Evolutionary conservation across 2,329 filamentous ascomycete genomes (phyloP), one percentile per base, ranked within the genome.

Genomic region (Rutstroemia sp.): DNA sequence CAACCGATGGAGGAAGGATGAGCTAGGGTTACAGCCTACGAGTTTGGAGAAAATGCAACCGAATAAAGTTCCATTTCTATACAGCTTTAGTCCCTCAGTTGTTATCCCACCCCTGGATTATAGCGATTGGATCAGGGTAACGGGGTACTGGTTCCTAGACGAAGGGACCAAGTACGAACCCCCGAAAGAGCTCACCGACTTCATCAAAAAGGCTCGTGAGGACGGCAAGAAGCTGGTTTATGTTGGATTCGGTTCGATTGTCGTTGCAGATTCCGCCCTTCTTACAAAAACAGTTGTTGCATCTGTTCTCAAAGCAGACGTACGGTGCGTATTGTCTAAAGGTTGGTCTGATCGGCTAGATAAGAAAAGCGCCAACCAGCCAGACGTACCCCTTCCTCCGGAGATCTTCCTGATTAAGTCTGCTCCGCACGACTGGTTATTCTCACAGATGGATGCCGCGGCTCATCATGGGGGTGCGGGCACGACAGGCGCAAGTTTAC

Each of bases 11-110:
- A 84, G 94, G 61, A 90, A 90, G 70, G 87, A 85, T 62, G 81
- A 86, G 23, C 79, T 99, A 5, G 82, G 84, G 0, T 75, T 99
- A 27, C 88, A 86, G 52, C 86, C 85, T 61, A 99, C 94, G 1
- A 90, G 77, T 57, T 75, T 96, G 45, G 88, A 94, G 69, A 95
- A 92, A 74, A 83, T 99, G 82, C 91, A 96, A 73, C 86, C 89
- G 2, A 96, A 96, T 75, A 95, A 95, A 70, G 90, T 96, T n/a
- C 94, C 94, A 0, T 99, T 99, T 72, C 73, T 99, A 47, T 99
- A 99, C 77, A 97, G 96, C 73, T 97, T 96, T 71, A 95, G 90
- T 56, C 90, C 92, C 0, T 88, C 84, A 10, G 94, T 99, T 12
- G 94, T 99, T n/a, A 84, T 89, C 2, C 92, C 92, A 27, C 94